Evolutionary conservation across 768 basidiomycete species (phyloP).

Genomic region (Phlebiopsis gigantea): DNA sequence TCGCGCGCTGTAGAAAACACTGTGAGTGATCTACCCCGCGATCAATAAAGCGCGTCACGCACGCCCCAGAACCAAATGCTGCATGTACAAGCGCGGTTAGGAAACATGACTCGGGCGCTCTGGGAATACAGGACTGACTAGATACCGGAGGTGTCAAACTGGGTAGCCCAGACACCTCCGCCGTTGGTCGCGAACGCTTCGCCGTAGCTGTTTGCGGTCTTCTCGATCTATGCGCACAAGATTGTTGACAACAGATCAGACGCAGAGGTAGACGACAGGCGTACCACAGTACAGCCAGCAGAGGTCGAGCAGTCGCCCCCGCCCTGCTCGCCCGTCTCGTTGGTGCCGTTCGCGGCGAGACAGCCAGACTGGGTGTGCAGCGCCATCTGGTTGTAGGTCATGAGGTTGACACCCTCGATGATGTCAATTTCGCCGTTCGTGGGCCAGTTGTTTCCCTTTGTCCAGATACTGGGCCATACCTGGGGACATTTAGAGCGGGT

Average conservation of each 20-base stretch:
- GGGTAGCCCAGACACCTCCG: slow-evolving; percentile 63
- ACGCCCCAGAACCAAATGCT: slow-evolving; percentile 46
- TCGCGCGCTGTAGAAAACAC: slow-evolving; percentile 25
- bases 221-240: slow-evolving; percentile 19
- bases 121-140: slow-evolving; percentile 26
- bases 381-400: slow-evolving; percentile 49
- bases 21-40: not conserved
- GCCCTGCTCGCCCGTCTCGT: slow-evolving; percentile 28
- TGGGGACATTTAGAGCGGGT: not conserved
- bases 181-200: slow-evolving; percentile 38
- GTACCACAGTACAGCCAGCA: slow-evolving; percentile 18
- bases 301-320: slow-evolving; percentile 25
- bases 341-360: slow-evolving; percentile 24
- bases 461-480: slow-evolving; percentile 27
- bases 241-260: not conserved
- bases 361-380: slow-evolving; percentile 43
- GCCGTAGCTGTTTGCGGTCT: slow-evolving; percentile 33
- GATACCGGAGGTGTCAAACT: slow-evolving; percentile 54
- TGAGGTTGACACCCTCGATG: slow-evolving; percentile 50
- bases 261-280: not conserved
- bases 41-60: slow-evolving; percentile 23
- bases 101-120: not conserved
- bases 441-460: slow-evolving; percentile 26
- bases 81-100: not conserved
- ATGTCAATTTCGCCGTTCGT: slow-evolving; percentile 35